Evolutionary conservation across 1,284 basidiomycete genomes (phyloP), one percentile per base, ranked within the genome.

Genomic region (Kalmanozyma brasiliensis): DNA sequence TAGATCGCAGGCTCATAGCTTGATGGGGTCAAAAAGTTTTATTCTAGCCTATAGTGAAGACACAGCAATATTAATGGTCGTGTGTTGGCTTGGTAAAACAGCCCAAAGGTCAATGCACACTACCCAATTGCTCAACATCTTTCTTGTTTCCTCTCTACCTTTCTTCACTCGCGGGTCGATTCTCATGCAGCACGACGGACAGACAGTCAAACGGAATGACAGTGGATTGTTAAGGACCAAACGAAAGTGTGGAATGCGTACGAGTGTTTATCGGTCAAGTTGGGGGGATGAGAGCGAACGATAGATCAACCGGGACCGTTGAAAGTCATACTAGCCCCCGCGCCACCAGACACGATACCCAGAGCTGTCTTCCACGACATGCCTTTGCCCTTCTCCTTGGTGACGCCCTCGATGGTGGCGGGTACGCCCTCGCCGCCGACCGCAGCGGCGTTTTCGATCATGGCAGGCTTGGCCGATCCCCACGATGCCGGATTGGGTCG

Each of bases 111-210:
- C 42, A 38, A 52, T 48, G 66, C 66, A 69, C 66, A 69, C 66
- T 69, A 69, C 66, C 66, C 66, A 69, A 69, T 69, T 69, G 66
- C 56, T 56, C 30, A 37, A 69, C 66, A 69, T 60, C 23, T 33
- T 22, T 29, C 11, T 35, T 6, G 7, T 35, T 13, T 11, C 32
- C 19, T 13, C 17, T 14, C 34, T 29, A 11, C 16, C n/a, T 40
- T 19, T 20, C 38, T 14, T 24, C 37, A 10, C 35, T 45, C 20
- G 13, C 11, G 14, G 10, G 30, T 14, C 11, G 26, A 7, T 29
- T 29, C 26, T n/a, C n/a, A n/a, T n/a, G n/a, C n/a, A n/a, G n/a
- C n/a, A n/a, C 26, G 26, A 11, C 26, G 26, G 26, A 29, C 26
- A n/a, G n/a, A n/a, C n/a, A n/a, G n/a, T n/a, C n/a, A n/a, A n/a